Percentiles rank a stretch among this genome's conserved stretches.
phyloP scores from a whole-genome alignment of 352 stramenopile species.

The Pythium rishiriense region DNA sequence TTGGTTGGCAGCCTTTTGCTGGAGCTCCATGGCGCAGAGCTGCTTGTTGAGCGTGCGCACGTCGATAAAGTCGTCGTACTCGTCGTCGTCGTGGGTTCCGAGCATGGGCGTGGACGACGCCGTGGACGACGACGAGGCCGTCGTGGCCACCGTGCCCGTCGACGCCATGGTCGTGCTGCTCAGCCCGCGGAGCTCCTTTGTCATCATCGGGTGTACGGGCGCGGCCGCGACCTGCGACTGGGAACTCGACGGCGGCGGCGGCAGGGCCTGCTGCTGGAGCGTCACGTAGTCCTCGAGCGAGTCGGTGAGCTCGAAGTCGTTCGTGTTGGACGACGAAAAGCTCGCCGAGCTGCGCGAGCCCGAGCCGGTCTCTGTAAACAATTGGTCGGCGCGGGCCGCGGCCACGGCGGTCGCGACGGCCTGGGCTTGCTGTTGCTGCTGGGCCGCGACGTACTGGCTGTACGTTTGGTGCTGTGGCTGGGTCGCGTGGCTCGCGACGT shows the following conservation, averaged over 20 bases:
- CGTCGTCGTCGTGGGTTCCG: constrained; percentile 38
- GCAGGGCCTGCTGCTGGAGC: constrained; percentile 18
- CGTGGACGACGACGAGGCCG: constrained; percentile 30
- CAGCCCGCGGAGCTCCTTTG: constrained; percentile 24
- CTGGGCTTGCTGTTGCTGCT: constrained; percentile 12
- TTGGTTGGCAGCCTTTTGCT: constrained; percentile 37
- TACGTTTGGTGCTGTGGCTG: too few relatives aligned
- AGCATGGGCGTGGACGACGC: constrained; percentile 33
- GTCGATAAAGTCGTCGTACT: constrained; percentile 69
- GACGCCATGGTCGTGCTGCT: constrained; percentile 8
- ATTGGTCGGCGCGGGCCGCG: constrained; percentile 7
- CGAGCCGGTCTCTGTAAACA: constrained; percentile 11
- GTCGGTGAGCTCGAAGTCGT: constrained; percentile 30
- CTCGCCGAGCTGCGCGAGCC: constrained; percentile 25
- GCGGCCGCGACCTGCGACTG: neutral
- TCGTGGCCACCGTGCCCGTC: constrained; percentile 4
- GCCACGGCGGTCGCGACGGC: constrained; percentile 3
- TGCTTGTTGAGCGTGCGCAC: constrained; percentile 56
- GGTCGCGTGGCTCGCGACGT: too few relatives aligned
- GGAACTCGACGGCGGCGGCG: neutral
- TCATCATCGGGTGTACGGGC: constrained; percentile 15
- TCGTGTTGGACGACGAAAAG: constrained; percentile 33
- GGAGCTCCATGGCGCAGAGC: constrained; percentile 52
- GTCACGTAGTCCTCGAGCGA: constrained; percentile 25
- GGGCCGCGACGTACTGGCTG: neutral